Evolutionary conservation across 1,139 yeast species (phyloP), one percentile per base, ranked within the genome.

Genomic region (Saccharomyces hybrid): DNA sequence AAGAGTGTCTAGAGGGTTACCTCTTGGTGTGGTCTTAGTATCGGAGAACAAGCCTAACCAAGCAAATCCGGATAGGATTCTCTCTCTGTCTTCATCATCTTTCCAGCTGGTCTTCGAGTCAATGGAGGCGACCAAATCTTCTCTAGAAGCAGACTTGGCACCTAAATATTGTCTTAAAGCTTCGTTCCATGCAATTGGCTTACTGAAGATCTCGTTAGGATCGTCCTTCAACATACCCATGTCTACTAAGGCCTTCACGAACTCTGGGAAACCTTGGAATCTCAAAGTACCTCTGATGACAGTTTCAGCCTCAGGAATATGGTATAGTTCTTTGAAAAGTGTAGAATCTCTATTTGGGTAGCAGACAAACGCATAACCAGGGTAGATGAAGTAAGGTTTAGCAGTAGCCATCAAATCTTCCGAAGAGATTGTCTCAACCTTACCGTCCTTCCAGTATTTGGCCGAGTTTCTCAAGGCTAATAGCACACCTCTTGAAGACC

Each of bases 271-370:
- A 52, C 99, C 99, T 76, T 90, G 98, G 83, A 80, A 93, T 77
- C 99, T 84, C 71, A 93, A 81, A 60, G 99, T 93, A 70, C 99
- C 99, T 79, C 99, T 88, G 66, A 93, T 82, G 59, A 91, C 90
- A 57, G 97, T 90, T 68, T 93, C 90, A 62, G 99, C 99, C 78
- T 93, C 99, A 62, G 99, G 99, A 61, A 93, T 93, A 70, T 81
- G 75, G 77, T 93, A 93, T 62, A 93, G 82, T 74, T 91, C 95
- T 78, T 83, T 87, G 81, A 88, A 93, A 58, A 87, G 81, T 58
- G 98, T 90, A 48, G 98, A 91, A 75, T 93, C 99, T 79, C 99
- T 87, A 83, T 93, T 93, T 67, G 99, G 98, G 76, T 93, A 93
- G 68, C 93, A 86, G 56, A 93, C 97, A 63, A 91, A 84, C 49